Evolutionary conservation across 2,329 filamentous ascomycete species (phyloP), one percentile per base, ranked within the genome.

Genomic region (Diaporthe sp.): DNA sequence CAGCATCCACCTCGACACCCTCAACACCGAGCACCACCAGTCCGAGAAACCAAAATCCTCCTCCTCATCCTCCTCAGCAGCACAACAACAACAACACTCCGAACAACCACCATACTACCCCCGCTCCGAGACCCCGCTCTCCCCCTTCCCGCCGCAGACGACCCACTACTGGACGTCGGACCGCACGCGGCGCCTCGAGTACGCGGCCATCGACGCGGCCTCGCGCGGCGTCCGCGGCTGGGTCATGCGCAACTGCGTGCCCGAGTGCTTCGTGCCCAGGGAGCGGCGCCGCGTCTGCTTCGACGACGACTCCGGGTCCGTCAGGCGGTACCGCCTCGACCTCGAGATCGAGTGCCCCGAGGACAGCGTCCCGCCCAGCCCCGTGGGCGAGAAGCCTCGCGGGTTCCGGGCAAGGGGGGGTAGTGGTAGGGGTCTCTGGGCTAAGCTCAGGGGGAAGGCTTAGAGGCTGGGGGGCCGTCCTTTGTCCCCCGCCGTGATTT

Each of bases 101-200:
- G 15, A 22, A 51, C 9, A 61, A 49, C 15, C 82, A 37, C 77
- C 75, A 10, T 67, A 73, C 57, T 67, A 73, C 57, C 68, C 75
- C 59, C 62, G 72, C 72, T 10, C 59, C 55, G 72, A 78, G 31
- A 78, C 76, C 28, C 78, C 80, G 1, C 74, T 82, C 3, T 84
- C 85, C 46, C 82, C 85, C 3, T 85, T 86, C 2, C 91, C 89
- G 17, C 89, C 89, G 5, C 87, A 88, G 78, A 92, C 91, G 3
- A 90, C 89, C 1, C 90, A 92, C 80, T 93, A 93, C 83, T 93
- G 91, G 91, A 93, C 91, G 1, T 92, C 90, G 79, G 90, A 92
- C 80, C 86, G 86, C 72, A 92, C 91, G 0, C 87, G 91, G 4
- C 86, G 90, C 15, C 85, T 92, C 4, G 91, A 93, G 83, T 93